Evolutionary conservation across 805 yeast species (phyloP), one percentile per base, ranked within the genome.

Genomic region (Ogataea pilisensis): DNA sequence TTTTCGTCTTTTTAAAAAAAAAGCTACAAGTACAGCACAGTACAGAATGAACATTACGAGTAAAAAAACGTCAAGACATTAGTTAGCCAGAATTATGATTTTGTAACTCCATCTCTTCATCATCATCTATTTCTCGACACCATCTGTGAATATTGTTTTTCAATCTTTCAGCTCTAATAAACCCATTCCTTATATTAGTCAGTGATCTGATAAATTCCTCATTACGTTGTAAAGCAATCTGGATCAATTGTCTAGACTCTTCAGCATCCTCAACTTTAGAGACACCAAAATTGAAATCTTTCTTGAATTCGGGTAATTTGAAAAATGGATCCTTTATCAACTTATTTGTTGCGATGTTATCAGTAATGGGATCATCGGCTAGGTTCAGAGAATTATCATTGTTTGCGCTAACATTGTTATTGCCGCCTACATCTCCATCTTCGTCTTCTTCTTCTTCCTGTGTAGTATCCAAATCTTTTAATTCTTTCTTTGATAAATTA

Each of bases 161-260:
- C 50, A 85, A 72, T 45, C 91, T 68, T 51, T 85, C 86, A 0
- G 96, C 91, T 53, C 85, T 75, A 27, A 85, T 78, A 21, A 91
- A 66, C 1, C 89, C 95, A 53, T 73, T 73, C 50, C 97, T 73
- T 28, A 93, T 73, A 27, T 71, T 76, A n/a, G 78, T 69, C 54
- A 93, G 66, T 45, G 89, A 85, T 53, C 91, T 73, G 38, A 89
- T 82, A 58, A 83, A 91, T 61, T 93, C 98, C 56, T 87, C 89
- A 43, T 81, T 77, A 46, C 91, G 78, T 61, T 90, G 95, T 34
- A 88, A 68, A 0, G 84, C 83, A 34, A 82, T 88, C 68, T 75
- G 96, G 38, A 77, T 80, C 60, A 80, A 71, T 53, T 84, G 90
- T 46, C 91, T 68, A 1, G 85, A 70, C 36, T 80, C 84, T 49